Conservation (phyloP, 495 filamentous ascomycete genomes). For the Penicillium bovifimosum region DNA sequence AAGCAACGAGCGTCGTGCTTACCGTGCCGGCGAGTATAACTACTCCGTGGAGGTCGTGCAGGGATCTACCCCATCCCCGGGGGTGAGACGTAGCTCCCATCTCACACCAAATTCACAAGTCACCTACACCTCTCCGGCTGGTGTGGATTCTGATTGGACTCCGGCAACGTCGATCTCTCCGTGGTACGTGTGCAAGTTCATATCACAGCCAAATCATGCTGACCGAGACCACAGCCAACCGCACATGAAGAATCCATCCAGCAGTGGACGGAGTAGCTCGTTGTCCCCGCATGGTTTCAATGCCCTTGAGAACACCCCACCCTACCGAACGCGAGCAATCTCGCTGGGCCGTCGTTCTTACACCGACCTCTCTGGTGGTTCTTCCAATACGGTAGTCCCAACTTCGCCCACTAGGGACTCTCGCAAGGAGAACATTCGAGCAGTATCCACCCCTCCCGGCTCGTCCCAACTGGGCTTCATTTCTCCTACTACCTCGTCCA, state of each 20-base stretch:
- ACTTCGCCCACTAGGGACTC: conserved; percentile 21
- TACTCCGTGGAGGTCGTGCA: conserved; percentile 47
- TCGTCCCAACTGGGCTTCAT: conserved; percentile 30
- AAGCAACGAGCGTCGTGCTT: conserved; percentile 86
- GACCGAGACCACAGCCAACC: conserved; percentile 30
- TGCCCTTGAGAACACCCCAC: conserved; percentile 28
- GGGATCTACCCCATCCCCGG: conserved; percentile 38
- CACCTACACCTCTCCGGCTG: conserved; percentile 39
- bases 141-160: conserved; percentile 39
- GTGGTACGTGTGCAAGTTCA: conserved; percentile 30
- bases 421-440: conserved; percentile 32
- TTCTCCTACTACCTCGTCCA: conserved; percentile 18
- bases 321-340: conserved; percentile 22
- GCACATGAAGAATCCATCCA: conserved; percentile 31
- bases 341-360: conserved; percentile 24
- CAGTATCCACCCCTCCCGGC: conserved; percentile 32
- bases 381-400: conserved; percentile 30
- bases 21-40: conserved; percentile 93
- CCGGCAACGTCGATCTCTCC: conserved; percentile 48
- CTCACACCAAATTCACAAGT: conserved; percentile 39
- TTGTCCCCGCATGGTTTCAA: conserved; percentile 28
- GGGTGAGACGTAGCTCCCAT: conserved; percentile 29
- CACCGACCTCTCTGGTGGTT: conserved; percentile 28
- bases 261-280: conserved; percentile 26
- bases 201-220: conserved; percentile 6